Base-by-base conservation (phyloP, 768 basidiomycete species). In the Nidularia sp. region DNA sequence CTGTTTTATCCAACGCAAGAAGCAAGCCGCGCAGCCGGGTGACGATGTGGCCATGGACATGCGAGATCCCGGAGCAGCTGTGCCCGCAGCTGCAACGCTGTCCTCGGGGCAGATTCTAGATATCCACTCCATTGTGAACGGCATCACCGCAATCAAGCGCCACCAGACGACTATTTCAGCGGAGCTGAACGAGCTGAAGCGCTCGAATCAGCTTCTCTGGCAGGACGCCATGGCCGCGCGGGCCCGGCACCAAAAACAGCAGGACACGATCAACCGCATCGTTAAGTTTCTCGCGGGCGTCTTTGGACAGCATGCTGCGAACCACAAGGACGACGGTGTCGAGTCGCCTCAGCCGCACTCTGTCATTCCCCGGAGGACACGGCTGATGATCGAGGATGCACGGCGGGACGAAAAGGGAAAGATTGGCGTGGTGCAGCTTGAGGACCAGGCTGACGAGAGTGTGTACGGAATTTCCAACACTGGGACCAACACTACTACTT, bases 261-360 rank as follows among this genome's bases (percentile, higher is more conserved):
- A 97, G 62, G 94, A 98, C 66, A 97, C 93, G 18, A 93, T 98
- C 65, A 93, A 97, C 62, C 76, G 91, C 51, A 98, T 99, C 55
- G 80, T 99, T 56, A 89, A 93, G 54, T 98, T 99, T 69, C 71
- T 99, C 51, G 95, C 95, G 7, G 86, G 92, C 9, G 88, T 98
- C 2, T 98, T 98, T 70, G 88, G 88, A 9, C 67, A 66, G 44
- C 79, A 77, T 50, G 72, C 73, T 12, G 55, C 18, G n/a, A 52
- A 51, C 9, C 53, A 56, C 35, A 68, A 70, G 49, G 68, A 71
- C 34, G 68, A 66, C 44, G 61, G 53, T 6, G 60, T 61, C 2
- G 62, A 66, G 6, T 53, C 58, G 31, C 48, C 69, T 9, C 54
- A 69, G 7, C 60, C 72, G 4, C 70, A 70, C 35, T 70, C 75